These are phyloP conservation scores for Selaginella tamariscina DNA, from an alignment of 75 land plant genomes.

Conservation along the genomic window DNA sequence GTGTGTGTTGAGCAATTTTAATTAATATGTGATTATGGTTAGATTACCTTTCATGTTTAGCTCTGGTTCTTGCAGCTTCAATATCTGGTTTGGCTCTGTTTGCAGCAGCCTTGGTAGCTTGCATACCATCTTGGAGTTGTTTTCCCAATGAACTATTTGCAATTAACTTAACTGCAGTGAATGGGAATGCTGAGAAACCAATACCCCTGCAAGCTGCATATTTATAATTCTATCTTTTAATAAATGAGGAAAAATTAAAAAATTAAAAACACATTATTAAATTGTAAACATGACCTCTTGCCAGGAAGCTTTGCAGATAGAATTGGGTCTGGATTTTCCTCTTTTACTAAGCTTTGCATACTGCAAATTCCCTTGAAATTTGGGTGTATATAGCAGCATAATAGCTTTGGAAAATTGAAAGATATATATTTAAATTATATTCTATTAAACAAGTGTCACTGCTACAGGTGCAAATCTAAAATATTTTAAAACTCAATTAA, in stretches of 20 bases:
- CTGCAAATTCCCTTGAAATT: too few species aligned
- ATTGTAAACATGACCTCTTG: constrained; percentile 34
- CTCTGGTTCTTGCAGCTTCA: constrained; percentile 36
- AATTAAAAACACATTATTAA: background rate
- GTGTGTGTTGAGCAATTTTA: too few species aligned
- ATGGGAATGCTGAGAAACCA: constrained; percentile 90
- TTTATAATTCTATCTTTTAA: background rate
- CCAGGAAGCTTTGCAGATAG: constrained; percentile 41
- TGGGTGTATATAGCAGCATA: too few species aligned
- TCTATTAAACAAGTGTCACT: too few species aligned
- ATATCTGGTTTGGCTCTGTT: constrained; percentile 30
- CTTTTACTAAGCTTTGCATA: too few species aligned
- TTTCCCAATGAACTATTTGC: constrained; percentile 80
- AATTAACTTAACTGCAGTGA: constrained; percentile 80
- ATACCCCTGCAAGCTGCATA: constrained; percentile 74
- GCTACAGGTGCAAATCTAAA: too few species aligned
- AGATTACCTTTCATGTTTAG: constrained; percentile 46
- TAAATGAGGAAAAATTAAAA: background rate
- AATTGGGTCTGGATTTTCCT: too few species aligned
- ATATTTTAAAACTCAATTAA: too few species aligned
- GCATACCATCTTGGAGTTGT: constrained; percentile 50
- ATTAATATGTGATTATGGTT: background rate
- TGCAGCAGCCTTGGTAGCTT: constrained; percentile 44
- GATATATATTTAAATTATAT: too few species aligned
- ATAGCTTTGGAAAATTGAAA: too few species aligned